phyloP scores from a whole-genome alignment of 164 flowering plant species.

The Aristolochia californica region DNA sequence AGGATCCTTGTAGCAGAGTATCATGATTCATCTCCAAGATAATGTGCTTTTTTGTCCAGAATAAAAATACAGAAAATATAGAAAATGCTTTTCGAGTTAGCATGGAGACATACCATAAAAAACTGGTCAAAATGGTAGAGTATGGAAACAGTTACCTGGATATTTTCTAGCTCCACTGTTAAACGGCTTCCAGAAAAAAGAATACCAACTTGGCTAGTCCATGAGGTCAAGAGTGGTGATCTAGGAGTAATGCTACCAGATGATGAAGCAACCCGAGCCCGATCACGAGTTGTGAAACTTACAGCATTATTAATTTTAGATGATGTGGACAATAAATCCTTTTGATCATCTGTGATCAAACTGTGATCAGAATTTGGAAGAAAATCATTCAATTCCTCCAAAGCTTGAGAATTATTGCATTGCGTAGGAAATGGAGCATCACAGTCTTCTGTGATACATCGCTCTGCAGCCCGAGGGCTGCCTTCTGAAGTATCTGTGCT shows the following conservation, averaged over 20 bases:
- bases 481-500: constrained; percentile 36
- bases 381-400: constrained; percentile 40
- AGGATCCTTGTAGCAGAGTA: too few relatives aligned
- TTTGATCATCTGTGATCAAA: constrained; percentile 38
- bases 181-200: constrained; percentile 45
- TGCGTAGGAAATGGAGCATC: constrained; percentile 32
- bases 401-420: constrained; percentile 19
- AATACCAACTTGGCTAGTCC: constrained; percentile 58
- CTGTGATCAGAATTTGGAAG: constrained; percentile 38
- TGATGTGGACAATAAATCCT: constrained; percentile 27
- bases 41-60: too few relatives aligned
- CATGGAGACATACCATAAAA: too few relatives aligned
- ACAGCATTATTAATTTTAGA: constrained; percentile 20
- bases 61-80: too few relatives aligned
- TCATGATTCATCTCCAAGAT: too few relatives aligned
- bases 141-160: constrained; percentile 31
- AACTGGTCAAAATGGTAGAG: too few relatives aligned
- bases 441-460: constrained; percentile 28
- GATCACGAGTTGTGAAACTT: constrained; percentile 14
- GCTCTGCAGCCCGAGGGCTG: constrained; percentile 39
- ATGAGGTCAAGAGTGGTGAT: constrained; percentile 68
- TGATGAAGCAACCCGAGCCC: constrained; percentile 34
- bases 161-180: constrained; percentile 59
- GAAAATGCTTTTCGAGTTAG: too few relatives aligned
- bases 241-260: constrained; percentile 74